Evolutionary conservation across 495 filamentous ascomycete species (phyloP).

Genomic region (Daldinia bambusicola): DNA sequence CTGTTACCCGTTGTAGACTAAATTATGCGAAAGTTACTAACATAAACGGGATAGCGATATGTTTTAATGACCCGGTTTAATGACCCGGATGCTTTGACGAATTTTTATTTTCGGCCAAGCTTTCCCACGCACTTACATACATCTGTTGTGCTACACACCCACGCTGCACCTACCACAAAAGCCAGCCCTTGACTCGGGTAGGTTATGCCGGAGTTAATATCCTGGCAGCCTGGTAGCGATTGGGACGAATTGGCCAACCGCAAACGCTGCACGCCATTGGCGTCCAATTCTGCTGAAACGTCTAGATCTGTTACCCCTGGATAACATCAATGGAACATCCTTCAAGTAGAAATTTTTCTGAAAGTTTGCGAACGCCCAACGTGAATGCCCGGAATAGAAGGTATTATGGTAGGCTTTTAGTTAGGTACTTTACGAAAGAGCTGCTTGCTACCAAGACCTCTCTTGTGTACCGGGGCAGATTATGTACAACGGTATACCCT

Average conservation of each 20-base stretch:
- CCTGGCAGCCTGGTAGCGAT: slow-evolving; percentile 11
- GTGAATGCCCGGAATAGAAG: slow-evolving; percentile 8
- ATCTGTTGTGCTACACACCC: background rate
- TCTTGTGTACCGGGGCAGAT: background rate
- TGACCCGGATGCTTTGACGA: too few species aligned
- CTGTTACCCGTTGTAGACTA: background rate
- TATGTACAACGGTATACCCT: slow-evolving; percentile 6
- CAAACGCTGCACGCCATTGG: slow-evolving; percentile 14
- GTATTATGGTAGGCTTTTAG: slow-evolving; percentile 1
- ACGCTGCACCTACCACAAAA: slow-evolving; percentile 1
- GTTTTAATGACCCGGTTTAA: too few species aligned
- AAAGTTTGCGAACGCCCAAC: slow-evolving; percentile 1
- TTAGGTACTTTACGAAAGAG: too few species aligned
- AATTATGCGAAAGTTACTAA: slow-evolving; percentile 8
- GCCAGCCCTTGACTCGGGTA: slow-evolving; percentile 30
- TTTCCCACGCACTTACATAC: background rate
- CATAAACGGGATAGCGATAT: slow-evolving; percentile 20
- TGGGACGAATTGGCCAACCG: slow-evolving; percentile 24
- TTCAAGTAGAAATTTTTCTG: slow-evolving; percentile 20
- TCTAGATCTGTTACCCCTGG: slow-evolving; percentile 36
- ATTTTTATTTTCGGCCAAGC: slow-evolving; percentile 6
- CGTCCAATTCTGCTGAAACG: slow-evolving; percentile 38
- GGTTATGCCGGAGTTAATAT: background rate
- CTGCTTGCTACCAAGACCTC: background rate
- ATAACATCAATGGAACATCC: slow-evolving; percentile 27